Percentiles rank a stretch among this genome's conserved stretches.
Evolutionary conservation across 352 stramenopile genomes (phyloP).

Genomic region (Pythium scleroteichum): DNA sequence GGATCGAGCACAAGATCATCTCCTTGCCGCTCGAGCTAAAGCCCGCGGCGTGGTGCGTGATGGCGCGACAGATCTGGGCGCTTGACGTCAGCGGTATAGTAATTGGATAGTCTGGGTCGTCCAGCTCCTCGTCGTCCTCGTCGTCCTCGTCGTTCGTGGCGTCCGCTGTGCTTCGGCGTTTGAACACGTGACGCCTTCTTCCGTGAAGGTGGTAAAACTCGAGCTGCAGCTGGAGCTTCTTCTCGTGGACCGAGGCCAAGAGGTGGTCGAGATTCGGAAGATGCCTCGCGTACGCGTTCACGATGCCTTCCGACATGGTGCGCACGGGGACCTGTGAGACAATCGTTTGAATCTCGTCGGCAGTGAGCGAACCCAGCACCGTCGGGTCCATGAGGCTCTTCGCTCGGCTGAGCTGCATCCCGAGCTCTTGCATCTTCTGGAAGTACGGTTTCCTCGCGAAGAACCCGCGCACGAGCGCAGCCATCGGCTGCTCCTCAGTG

Average conservation of each 20-base stretch:
- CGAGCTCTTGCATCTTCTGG: slow-evolving; percentile 52
- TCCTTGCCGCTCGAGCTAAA: slow-evolving; percentile 76
- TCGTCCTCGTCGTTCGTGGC: not conserved
- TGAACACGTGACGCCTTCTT: not conserved
- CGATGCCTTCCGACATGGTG: slow-evolving; percentile 17
- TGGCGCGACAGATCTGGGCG: slow-evolving; percentile 72
- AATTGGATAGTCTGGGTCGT: slow-evolving; percentile 45
- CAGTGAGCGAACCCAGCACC: slow-evolving; percentile 39
- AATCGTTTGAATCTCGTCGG: slow-evolving; percentile 47
- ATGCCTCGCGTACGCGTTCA: slow-evolving; percentile 20
- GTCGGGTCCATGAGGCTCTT: slow-evolving; percentile 44
- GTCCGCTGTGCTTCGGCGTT: not conserved
- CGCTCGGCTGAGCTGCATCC: slow-evolving; percentile 41
- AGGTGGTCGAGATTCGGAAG: slow-evolving; percentile 25
- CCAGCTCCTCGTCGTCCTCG: slow-evolving; percentile 34
- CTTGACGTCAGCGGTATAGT: slow-evolving; percentile 58
- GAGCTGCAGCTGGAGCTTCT: slow-evolving; percentile 17
- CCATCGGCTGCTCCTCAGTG: slow-evolving; percentile 36
- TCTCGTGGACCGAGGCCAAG: slow-evolving; percentile 13
- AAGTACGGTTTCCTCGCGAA: slow-evolving; percentile 75
- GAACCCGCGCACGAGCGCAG: slow-evolving; percentile 50
- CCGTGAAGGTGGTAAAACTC: slow-evolving; percentile 28
- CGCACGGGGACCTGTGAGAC: slow-evolving; percentile 48
- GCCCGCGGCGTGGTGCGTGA: slow-evolving; percentile 42
- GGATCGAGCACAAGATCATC: slow-evolving; percentile 71